Percentiles rank a stretch among this genome's conserved stretches.
These are phyloP conservation scores for Balansia obtecta DNA, from an alignment of 2,329 filamentous ascomycete species.

Conservation along the genomic window DNA sequence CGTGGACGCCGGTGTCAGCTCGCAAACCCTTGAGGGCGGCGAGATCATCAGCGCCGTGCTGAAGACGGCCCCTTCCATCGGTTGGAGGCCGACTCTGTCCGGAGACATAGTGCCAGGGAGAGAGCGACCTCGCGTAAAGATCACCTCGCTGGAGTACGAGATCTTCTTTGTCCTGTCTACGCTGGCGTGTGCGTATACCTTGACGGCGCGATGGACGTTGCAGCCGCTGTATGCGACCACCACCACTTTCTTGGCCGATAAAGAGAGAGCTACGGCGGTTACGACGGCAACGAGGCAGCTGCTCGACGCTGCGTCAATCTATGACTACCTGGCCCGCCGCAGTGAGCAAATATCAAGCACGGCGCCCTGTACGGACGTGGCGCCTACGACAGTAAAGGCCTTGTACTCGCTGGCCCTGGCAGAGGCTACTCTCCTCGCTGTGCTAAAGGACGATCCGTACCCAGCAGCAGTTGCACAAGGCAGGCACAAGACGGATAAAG, in stretches of 20 bases:
- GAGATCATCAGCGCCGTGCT: conserved; percentile 59
- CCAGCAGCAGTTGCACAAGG: conserved; percentile 69
- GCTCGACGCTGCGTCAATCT: conserved; percentile 66
- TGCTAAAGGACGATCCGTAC: conserved; percentile 91
- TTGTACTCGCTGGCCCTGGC: conserved; percentile 61
- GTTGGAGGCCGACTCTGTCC: conserved; percentile 77
- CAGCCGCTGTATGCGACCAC: conserved; percentile 59
- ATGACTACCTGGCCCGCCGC: conserved; percentile 54
- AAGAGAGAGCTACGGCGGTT: conserved; percentile 59
- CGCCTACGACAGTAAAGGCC: conserved; percentile 38
- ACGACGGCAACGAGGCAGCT: conserved; percentile 65
- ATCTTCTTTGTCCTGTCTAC: conserved; percentile 67
- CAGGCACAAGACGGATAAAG: conserved; percentile 69
- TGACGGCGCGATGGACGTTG: conserved; percentile 60
- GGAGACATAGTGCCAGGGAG: conserved; percentile 50
- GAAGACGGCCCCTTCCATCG: conserved; percentile 47
- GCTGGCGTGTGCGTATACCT: conserved; percentile 60
- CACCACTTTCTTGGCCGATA: conserved; percentile 44
- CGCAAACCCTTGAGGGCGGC: conserved; percentile 25
- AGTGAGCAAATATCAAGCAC: conserved; percentile 29
- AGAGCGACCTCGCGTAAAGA: conserved; percentile 52
- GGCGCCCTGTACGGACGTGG: conserved; percentile 40
- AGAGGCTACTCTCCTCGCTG: conserved; percentile 80
- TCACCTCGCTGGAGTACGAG: conserved; percentile 71
- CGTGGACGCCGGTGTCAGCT: conserved; percentile 59